These are phyloP conservation scores for Skeletonema grethae DNA, from an alignment of 108 stramenopile species.

Conservation along the genomic window DNA sequence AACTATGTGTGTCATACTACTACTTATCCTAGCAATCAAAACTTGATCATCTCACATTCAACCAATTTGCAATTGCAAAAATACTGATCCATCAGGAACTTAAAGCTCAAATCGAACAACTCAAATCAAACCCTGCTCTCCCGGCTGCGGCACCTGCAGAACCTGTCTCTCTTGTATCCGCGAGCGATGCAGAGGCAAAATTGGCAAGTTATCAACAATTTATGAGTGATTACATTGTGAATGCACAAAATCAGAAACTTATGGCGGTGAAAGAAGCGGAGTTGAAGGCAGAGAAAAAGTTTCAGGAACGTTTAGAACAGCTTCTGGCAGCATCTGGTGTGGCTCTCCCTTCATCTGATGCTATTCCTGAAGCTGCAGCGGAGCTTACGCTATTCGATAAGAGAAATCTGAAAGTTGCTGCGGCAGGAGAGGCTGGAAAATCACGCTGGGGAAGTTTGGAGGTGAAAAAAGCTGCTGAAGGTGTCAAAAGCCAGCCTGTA, in stretches of 20 bases:
- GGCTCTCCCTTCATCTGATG: constrained; percentile 12
- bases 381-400: constrained; percentile 35
- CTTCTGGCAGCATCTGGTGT: constrained; percentile 12
- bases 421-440: constrained; percentile 39
- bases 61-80: not conserved
- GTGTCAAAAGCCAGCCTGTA: constrained; percentile 15
- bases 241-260: constrained; percentile 61
- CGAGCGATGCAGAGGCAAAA: constrained; percentile 53
- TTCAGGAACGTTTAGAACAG: constrained; percentile 39
- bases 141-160: constrained; percentile 19
- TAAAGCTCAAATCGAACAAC: constrained; percentile 51
- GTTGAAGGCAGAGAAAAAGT: constrained; percentile 49
- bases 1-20: too few relatives aligned
- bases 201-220: constrained; percentile 70
- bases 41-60: not conserved
- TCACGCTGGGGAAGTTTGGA: constrained; percentile 50
- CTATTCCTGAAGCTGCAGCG: not conserved
- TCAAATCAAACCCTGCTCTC: constrained; percentile 40
- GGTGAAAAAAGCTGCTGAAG: constrained; percentile 19
- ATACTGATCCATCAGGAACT: constrained; percentile 41
- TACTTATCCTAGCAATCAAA: too few relatives aligned
- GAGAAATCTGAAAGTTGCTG: constrained; percentile 42
- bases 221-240: constrained; percentile 80
- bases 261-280: constrained; percentile 55
- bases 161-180: constrained; percentile 27